These are phyloP conservation scores for Pyrenophora graminea DNA, from an alignment of 2,329 filamentous ascomycete genomes.

Conservation along the genomic window DNA sequence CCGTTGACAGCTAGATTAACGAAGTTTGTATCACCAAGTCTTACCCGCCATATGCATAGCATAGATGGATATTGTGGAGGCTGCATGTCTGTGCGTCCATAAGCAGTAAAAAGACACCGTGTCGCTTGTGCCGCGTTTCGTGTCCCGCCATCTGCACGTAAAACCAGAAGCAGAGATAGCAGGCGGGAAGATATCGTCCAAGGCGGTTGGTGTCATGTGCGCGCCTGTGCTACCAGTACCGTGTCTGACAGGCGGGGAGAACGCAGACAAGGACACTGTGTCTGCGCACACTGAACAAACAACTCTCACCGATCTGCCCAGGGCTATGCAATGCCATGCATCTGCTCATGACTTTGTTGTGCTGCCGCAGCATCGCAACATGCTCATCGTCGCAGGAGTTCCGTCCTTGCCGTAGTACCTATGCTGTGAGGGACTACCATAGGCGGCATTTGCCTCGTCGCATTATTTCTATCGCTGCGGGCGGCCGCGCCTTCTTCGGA, in stretches of 20 bases:
- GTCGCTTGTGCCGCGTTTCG: constrained; percentile 20
- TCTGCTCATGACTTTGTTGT: constrained; percentile 7
- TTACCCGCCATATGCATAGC: constrained; percentile 29
- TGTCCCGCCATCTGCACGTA: constrained; percentile 28
- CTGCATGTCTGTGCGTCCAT: constrained; percentile 22
- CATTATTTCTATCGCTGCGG: constrained; percentile 20
- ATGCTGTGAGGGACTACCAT: constrained; percentile 20
- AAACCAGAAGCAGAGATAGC: constrained; percentile 26
- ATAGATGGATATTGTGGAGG: constrained; percentile 26
- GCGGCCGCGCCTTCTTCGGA: constrained; percentile 23
- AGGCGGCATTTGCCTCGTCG: constrained; percentile 18
- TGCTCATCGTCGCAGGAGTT: constrained; percentile 26
- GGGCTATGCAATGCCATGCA: constrained; percentile 17
- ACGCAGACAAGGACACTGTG: constrained; percentile 10
- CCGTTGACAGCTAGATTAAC: constrained; percentile 39
- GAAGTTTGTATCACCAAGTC: constrained; percentile 34
- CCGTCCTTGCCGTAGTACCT: constrained; percentile 30
- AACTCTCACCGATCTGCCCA: constrained; percentile 21
- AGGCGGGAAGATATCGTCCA: constrained; percentile 29
- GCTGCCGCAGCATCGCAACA: constrained; percentile 26
- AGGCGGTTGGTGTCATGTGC: constrained; percentile 21
- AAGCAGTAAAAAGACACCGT: constrained; percentile 11
- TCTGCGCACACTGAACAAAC: constrained; percentile 5
- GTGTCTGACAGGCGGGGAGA: constrained; percentile 14
- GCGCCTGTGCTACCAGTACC: constrained; percentile 25